These are phyloP conservation scores for Hordeum marinum DNA, from an alignment of 176 grass and related monocot genomes.

Conservation along the genomic window DNA sequence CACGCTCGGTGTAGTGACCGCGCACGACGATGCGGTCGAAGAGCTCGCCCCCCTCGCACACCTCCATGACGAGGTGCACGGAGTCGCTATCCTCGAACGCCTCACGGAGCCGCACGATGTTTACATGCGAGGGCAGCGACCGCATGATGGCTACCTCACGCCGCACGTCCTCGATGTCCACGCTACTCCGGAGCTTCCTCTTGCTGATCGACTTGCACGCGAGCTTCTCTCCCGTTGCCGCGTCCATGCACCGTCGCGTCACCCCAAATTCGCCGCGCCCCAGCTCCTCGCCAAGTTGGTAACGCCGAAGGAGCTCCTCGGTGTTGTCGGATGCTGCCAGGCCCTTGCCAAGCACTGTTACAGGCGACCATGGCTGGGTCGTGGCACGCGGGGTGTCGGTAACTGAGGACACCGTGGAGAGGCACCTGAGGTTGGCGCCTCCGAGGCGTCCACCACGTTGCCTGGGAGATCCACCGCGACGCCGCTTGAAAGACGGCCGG, in stretches of 20 bases:
- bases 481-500: constrained; percentile 24
- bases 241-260: constrained; percentile 41
- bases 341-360: constrained; percentile 24
- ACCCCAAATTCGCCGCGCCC: constrained; percentile 62
- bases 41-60: constrained; percentile 85
- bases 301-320: constrained; percentile 37
- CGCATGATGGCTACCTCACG: constrained; percentile 66
- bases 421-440: constrained; percentile 25
- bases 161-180: constrained; percentile 53
- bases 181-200: constrained; percentile 42
- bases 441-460: constrained; percentile 24
- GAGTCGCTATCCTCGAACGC: constrained; percentile 64
- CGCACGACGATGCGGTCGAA: constrained; percentile 65
- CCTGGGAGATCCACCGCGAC: neutral
- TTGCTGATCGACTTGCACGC: constrained; percentile 71
- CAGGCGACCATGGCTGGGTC: neutral
- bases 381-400: neutral
- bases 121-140: constrained; percentile 39
- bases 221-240: constrained; percentile 9
- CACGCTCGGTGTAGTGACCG: constrained; percentile 63
- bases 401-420: constrained; percentile 33
- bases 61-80: constrained; percentile 75
- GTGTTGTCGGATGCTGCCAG: neutral
- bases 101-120: constrained; percentile 58
- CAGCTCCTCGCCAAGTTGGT: constrained; percentile 45